Percentiles rank a stretch among this genome's conserved stretches.
Conservation (phyloP, 257 asterid species). For the Fraxinus anomala region DNA sequence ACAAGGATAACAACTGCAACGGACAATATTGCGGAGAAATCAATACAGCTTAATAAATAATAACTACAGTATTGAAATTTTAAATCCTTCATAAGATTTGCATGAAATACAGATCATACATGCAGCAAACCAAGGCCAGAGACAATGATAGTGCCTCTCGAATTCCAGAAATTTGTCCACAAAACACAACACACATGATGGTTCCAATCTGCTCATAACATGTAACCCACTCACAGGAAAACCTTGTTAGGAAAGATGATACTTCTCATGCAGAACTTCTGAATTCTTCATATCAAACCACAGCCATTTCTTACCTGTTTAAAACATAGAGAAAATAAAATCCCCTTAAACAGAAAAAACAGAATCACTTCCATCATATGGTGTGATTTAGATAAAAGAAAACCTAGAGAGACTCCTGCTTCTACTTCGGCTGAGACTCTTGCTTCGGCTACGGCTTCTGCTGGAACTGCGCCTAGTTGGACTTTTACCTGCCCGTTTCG, state of each 20-base stretch:
- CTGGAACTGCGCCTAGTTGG: conserved; percentile 58
- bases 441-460: conserved; percentile 33
- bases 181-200: conserved; percentile 1
- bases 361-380: neutral
- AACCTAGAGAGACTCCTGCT: conserved; percentile 85
- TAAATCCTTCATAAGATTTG: conserved; percentile 5
- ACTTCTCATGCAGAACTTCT: neutral
- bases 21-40: no score
- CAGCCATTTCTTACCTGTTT: conserved; percentile 36
- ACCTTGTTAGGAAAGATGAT: neutral
- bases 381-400: neutral
- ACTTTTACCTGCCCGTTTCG: conserved; percentile 64
- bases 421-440: conserved; percentile 53
- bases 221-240: conserved; percentile 9
- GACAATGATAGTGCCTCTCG: neutral
- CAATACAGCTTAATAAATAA: neutral
- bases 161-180: conserved; percentile 9
- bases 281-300: no score
- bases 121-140: conserved; percentile 17
- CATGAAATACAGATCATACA: conserved; percentile 10
- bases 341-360: neutral
- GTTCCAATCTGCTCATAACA: conserved; percentile 15
- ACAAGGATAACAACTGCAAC: neutral
- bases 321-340: neutral
- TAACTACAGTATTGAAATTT: conserved; percentile 16